These are phyloP conservation scores for Russula sp. DNA, from an alignment of 768 basidiomycete species.

Conservation along the genomic window DNA sequence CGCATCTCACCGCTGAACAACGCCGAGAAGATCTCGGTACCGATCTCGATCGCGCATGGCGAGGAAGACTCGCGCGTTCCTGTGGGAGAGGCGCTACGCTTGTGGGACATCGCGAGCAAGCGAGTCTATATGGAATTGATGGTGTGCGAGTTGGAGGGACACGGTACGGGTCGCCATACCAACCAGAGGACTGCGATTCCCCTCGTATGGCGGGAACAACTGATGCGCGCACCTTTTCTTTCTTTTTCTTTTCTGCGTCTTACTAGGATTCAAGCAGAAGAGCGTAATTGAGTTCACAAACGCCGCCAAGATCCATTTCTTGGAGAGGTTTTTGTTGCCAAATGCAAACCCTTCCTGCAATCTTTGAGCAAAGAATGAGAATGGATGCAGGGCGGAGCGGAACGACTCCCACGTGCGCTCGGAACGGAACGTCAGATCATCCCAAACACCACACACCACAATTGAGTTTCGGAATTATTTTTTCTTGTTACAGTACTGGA, in stretches of 20 bases:
- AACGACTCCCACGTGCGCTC: too few species aligned
- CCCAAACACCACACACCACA: too few species aligned
- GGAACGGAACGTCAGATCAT: too few species aligned
- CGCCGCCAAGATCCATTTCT: conserved; percentile 33
- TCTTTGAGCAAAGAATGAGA: not conserved
- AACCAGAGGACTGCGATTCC: too few species aligned
- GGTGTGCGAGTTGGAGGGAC: conserved; percentile 37
- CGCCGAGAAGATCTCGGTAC: conserved; percentile 31
- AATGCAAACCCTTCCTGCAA: not conserved
- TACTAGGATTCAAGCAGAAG: conserved; percentile 36
- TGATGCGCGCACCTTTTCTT: not conserved
- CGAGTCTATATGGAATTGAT: conserved; percentile 31
- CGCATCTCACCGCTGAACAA: conserved; percentile 36
- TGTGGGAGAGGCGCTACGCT: conserved; percentile 33
- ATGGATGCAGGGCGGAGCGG: too few species aligned
- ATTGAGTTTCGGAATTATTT: too few species aligned
- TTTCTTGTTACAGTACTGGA: too few species aligned
- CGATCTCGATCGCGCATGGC: conserved; percentile 36
- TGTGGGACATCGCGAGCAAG: conserved; percentile 32
- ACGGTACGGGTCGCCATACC: conserved; percentile 28
- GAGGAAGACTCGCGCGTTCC: conserved; percentile 36
- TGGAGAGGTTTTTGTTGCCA: conserved; percentile 31
- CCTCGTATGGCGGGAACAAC: not conserved
- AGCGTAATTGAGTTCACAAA: conserved; percentile 38
- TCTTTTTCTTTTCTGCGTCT: not conserved